Evolutionary conservation across 108 stramenopile genomes (phyloP), one percentile per base, ranked within the genome.

Genomic region (Cyclotella baltica): DNA sequence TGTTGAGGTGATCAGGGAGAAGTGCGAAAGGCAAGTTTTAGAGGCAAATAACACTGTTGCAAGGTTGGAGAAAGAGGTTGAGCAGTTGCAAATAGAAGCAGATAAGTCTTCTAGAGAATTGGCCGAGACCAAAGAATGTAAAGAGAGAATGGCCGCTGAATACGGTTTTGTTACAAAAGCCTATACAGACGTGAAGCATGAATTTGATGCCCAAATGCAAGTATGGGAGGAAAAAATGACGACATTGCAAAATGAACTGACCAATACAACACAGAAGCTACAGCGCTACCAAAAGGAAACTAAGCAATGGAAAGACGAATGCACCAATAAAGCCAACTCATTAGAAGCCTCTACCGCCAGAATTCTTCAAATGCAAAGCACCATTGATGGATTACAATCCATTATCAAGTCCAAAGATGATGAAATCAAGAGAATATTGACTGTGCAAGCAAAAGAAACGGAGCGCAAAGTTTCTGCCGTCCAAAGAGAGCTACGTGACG

Each of bases 401-500:
- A n/a, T 57, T 23, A 31, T 53, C 4, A 27, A 23, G 30, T 25
- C 48, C 27, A 55, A 76, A 40, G 52, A 76, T 27, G 31, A 67
- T 2, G 36, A 51, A 64, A 50, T 67, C 15, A 29, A 56, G 30
- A 29, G 20, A 18, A 22, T 51, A 10, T 22, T 33, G 28, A 38
- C 25, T 2, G 33, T 43, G 33, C 16, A 11, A n/a, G 33, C 27
- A 31, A 19, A 25, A 55, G 66, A 63, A 11, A 16, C 20, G 43
- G 34, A 76, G 35, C 46, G 57, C 22, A 72, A 76, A 4, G 9
- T 71, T 0, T 30, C 33, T 9, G 50, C 23, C 28, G 68, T 31
- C 19, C 71, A 62, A 16, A 50, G 77, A 0, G 83, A 83, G 47
- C 40, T 85, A 40, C 67, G 70, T 15, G 77, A 79, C 37, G 86